A percentile compares a stretch with the other conserved stretches of the same genome.
phyloP scores from a whole-genome alignment of 2,329 filamentous ascomycete species.

The Karstenula rhodostoma region DNA sequence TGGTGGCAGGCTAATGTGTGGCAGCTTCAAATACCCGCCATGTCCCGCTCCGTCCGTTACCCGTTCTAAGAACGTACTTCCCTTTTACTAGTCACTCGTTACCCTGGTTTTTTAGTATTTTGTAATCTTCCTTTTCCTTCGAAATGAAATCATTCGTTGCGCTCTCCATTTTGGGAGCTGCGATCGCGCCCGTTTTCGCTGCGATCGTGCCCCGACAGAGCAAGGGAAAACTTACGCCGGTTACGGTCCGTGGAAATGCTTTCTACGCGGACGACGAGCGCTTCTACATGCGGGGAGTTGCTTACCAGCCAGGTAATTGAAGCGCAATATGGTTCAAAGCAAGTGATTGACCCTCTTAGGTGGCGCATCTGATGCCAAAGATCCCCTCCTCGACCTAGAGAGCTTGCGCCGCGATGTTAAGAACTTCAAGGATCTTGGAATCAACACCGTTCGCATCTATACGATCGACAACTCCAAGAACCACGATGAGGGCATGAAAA shows the following conservation, averaged over 20 bases:
- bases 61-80: slow-evolving; percentile 32
- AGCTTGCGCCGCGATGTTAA: slow-evolving; percentile 79
- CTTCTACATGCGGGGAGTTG: slow-evolving; percentile 68
- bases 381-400: slow-evolving; percentile 76
- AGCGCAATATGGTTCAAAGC: slow-evolving; percentile 44
- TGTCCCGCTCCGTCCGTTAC: slow-evolving; percentile 34
- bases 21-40: slow-evolving; percentile 41
- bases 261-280: slow-evolving; percentile 69
- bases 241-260: slow-evolving; percentile 69
- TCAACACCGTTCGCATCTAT: slow-evolving; percentile 94
- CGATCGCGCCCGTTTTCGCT: slow-evolving; percentile 37
- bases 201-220: slow-evolving; percentile 34
- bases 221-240: slow-evolving; percentile 56
- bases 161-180: slow-evolving; percentile 37
- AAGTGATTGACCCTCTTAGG: slow-evolving; percentile 35
- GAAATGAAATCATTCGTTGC: slow-evolving; percentile 42
- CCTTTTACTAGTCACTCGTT: slow-evolving; percentile 49
- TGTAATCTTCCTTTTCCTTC: slow-evolving; percentile 38
- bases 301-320: slow-evolving; percentile 66
- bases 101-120: slow-evolving; percentile 30
- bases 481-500: slow-evolving; percentile 86
- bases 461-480: slow-evolving; percentile 84
- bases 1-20: slow-evolving; percentile 26
- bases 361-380: slow-evolving; percentile 57
- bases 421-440: slow-evolving; percentile 82